Conservation (phyloP, 169 alveolate genomes). For the Plasmodium sp. region DNA sequence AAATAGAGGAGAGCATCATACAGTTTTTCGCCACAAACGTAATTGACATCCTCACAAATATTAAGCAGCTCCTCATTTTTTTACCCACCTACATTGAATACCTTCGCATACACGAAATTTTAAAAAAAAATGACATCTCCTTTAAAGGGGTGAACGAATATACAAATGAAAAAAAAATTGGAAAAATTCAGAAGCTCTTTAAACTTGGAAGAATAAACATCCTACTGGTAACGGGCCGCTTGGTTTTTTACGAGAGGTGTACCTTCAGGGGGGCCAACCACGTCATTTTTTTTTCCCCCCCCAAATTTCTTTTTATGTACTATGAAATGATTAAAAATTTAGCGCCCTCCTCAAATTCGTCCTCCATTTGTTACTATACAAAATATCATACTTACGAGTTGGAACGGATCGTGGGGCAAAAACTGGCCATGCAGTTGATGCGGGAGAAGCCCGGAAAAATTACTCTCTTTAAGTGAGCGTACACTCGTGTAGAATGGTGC, state of each 20-base stretch:
- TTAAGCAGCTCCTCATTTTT: constrained; percentile 60
- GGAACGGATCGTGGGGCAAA: constrained; percentile 82
- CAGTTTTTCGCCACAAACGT: constrained; percentile 47
- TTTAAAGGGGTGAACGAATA: constrained; percentile 72
- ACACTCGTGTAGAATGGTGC: not conserved
- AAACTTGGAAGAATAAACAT: constrained; percentile 61
- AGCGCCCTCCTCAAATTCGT: constrained; percentile 16
- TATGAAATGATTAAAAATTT: constrained; percentile 62
- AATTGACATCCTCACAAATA: constrained; percentile 32
- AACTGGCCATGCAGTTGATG: constrained; percentile 67
- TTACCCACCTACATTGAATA: constrained; percentile 72
- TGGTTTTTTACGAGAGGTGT: constrained; percentile 64
- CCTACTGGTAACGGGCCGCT: constrained; percentile 58
- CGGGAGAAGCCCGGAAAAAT: constrained; percentile 79
- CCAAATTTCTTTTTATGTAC: constrained; percentile 57
- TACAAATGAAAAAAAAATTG: constrained; percentile 48
- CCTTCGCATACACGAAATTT: constrained; percentile 24
- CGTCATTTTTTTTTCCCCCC: constrained; percentile 65
- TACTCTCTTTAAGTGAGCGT: constrained; percentile 76
- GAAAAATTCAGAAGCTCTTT: constrained; percentile 46
- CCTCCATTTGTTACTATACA: constrained; percentile 81
- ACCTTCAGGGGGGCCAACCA: constrained; percentile 68
- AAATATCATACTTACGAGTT: constrained; percentile 79
- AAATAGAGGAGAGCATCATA: constrained; percentile 53
- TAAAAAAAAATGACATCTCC: constrained; percentile 65